Evolutionary conservation across 23 red algal species (phyloP).

Genomic region (Gracilaria vermiculophylla): DNA sequence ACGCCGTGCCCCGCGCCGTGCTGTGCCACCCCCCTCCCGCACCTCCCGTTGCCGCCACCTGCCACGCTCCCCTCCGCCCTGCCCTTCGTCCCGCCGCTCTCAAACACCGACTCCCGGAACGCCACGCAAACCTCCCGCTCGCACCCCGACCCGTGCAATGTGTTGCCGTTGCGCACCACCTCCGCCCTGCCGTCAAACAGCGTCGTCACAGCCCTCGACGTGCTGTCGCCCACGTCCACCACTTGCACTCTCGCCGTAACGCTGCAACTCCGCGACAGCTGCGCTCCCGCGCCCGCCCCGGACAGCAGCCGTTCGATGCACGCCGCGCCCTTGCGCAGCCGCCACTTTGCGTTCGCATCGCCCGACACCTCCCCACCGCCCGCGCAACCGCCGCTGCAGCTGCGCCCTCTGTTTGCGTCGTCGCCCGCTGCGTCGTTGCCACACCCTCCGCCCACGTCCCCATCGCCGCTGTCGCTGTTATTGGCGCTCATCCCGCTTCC

Average conservation of each 20-base stretch:
- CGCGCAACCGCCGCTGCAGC: background rate
- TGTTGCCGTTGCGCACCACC: background rate
- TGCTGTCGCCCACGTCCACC: too few relatives aligned
- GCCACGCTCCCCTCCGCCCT: background rate
- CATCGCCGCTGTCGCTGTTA: constrained; percentile 45
- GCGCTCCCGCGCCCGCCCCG: background rate
- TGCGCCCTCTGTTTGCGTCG: background rate
- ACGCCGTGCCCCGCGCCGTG: background rate
- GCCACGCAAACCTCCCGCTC: background rate
- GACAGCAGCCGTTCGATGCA: background rate
- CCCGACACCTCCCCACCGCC: background rate
- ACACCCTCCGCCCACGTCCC: constrained; percentile 26
- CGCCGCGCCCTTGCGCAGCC: background rate
- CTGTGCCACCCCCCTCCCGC: background rate
- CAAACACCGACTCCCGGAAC: background rate
- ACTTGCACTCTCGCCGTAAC: background rate
- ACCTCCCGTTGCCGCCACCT: too few relatives aligned
- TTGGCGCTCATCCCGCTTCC: constrained; percentile 28
- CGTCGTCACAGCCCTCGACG: too few relatives aligned
- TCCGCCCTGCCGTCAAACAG: too few relatives aligned
- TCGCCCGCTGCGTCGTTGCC: constrained; percentile 50
- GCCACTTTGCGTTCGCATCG: background rate
- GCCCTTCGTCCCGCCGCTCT: background rate
- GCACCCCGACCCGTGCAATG: background rate
- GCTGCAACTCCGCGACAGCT: background rate